Evolutionary conservation across 345 rosid species (phyloP), one percentile per base, ranked within the genome.

Genomic region (Rhodomyrtus tomentosa): DNA sequence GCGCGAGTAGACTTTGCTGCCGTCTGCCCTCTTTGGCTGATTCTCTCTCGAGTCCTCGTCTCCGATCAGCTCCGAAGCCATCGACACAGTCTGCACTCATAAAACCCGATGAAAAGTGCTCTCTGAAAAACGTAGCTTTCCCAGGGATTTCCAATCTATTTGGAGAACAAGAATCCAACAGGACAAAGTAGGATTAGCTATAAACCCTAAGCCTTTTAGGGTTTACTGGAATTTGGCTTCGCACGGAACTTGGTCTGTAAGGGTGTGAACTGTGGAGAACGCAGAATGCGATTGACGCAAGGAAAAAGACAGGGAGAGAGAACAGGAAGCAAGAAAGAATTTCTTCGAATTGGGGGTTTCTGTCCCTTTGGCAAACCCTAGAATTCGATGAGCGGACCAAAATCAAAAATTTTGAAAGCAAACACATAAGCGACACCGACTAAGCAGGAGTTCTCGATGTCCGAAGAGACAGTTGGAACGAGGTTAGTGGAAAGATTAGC

Each of bases 11-110:
- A 25, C 80, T 55, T 83, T 72, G n/a, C 58, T 82, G n/a, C 82
- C 82, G 25, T 84, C 86, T 13, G 83, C 51, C 82, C 76, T 54
- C 84, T n/a, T 81, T 18, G 53, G 74, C 49, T 36, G 82, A 76
- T 83, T 68, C 82, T 85, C 90, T 59, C 73, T 68, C n/a, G 74
- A 82, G 42, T 80, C 68, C 38, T 85, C 81, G 13, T 84, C 85
- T 13, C 51, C 85, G 16, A 86, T 62, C n/a, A 79, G 55, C 79
- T 80, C 91, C 73, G 87, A 84, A 81, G 85, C 87, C 88, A 87
- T 87, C 38, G 42, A 32, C 48, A 79, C 88, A 84, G 25, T 68
- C 76, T 85, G 80, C 27, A 83, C 82, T 48, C 36, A 21, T 68
- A 68, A 68, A 68, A 20, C 45, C 79, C 25, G 36, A 53, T 3